Conservation (phyloP, 768 basidiomycete genomes). For the Boletus subcaerulescens region DNA sequence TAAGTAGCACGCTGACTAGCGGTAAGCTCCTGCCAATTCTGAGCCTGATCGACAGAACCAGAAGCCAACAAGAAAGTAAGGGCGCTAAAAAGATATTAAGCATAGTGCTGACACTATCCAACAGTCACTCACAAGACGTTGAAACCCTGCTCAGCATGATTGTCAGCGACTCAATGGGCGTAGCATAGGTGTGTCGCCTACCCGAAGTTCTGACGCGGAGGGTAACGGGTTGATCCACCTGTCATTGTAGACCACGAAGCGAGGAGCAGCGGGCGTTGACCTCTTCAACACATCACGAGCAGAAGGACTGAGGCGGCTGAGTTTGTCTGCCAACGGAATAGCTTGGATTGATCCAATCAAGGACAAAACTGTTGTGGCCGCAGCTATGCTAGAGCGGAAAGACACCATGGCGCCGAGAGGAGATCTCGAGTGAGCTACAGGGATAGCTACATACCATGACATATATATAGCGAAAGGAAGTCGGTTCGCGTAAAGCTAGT, state of each 20-base stretch:
- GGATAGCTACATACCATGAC: neutral
- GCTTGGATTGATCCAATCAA: conserved; percentile 12
- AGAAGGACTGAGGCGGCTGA: conserved; percentile 19
- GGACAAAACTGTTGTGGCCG: conserved; percentile 4
- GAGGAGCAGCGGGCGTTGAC: conserved; percentile 42
- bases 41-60: conserved; percentile 45
- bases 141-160: conserved; percentile 25
- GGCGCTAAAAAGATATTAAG: conserved; percentile 22
- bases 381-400: conserved; percentile 5
- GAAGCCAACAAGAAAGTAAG: conserved; percentile 41
- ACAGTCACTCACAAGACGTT: conserved; percentile 32
- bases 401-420: conserved; percentile 14
- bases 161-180: neutral
- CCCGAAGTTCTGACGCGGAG: conserved; percentile 41
- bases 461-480: conserved; percentile 14
- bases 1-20: conserved; percentile 38
- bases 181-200: conserved; percentile 15
- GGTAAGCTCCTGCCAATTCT: conserved; percentile 42
- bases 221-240: conserved; percentile 45
- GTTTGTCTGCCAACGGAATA: conserved; percentile 20
- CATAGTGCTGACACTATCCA: neutral
- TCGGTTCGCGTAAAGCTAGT: neutral
- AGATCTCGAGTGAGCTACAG: neutral
- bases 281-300: conserved; percentile 22
- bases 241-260: conserved; percentile 45